phyloP scores from a whole-genome alignment of 306 rosid species.

The Neltuma alba region DNA sequence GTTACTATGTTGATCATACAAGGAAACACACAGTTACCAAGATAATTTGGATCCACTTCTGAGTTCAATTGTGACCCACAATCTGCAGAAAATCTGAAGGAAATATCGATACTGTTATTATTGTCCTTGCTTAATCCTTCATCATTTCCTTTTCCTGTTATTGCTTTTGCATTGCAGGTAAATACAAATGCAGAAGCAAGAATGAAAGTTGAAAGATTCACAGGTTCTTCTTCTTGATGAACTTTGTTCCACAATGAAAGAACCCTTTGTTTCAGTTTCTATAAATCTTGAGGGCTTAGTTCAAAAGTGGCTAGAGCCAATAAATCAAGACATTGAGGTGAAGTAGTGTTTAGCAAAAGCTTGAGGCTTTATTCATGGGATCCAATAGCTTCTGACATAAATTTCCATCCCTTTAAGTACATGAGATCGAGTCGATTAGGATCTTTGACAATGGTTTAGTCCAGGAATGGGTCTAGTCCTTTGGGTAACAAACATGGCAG shows the following conservation, averaged over 20 bases:
- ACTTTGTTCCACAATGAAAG: neutral
- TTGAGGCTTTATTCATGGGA: conserved; percentile 17
- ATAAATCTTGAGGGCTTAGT: conserved; percentile 21
- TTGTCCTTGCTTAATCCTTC: neutral
- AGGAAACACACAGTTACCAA: neutral
- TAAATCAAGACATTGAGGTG: neutral
- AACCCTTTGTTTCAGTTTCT: conserved; percentile 15
- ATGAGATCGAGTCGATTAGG: conserved; percentile 24
- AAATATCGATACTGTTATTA: neutral
- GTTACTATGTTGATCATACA: neutral
- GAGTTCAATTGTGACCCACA: neutral
- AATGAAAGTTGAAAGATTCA: conserved; percentile 32
- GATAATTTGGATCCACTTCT: neutral
- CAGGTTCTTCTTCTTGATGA: neutral
- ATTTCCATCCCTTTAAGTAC: conserved; percentile 16
- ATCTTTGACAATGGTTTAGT: conserved; percentile 29
- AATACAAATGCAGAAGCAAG: conserved; percentile 31
- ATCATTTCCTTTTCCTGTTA: neutral
- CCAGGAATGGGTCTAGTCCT: conserved; percentile 28
- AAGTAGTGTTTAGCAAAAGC: neutral
- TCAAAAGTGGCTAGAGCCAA: conserved; percentile 38
- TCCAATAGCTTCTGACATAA: neutral
- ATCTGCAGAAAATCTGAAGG: conserved; percentile 6
- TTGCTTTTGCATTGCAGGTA: neutral
- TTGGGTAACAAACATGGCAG: neutral